These are phyloP conservation scores for Trichoderma brevicompactum DNA, from an alignment of 2,329 filamentous ascomycete species.

Conservation along the genomic window DNA sequence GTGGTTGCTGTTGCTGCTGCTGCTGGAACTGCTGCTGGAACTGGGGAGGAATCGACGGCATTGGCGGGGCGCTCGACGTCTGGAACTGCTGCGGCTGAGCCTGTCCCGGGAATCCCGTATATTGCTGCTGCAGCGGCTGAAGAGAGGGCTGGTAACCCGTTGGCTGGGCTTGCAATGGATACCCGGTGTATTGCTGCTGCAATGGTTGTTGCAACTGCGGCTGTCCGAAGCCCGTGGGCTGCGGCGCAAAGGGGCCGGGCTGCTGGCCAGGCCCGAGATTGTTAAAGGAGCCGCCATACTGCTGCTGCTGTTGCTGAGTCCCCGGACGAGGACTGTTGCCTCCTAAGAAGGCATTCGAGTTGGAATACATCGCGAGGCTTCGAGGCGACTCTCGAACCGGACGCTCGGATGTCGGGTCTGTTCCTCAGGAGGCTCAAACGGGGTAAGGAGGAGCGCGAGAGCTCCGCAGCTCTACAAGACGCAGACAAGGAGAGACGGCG, in stretches of 20 bases:
- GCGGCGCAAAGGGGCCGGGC: conserved; percentile 59
- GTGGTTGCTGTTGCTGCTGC: conserved; percentile 53
- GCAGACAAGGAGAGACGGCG: conserved; percentile 9
- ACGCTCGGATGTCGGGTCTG: conserved; percentile 12
- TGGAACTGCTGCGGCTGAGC: conserved; percentile 63
- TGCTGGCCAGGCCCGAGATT: conserved; percentile 51
- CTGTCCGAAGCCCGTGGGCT: conserved; percentile 64
- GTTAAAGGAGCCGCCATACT: conserved; percentile 57
- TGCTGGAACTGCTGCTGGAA: conserved; percentile 64
- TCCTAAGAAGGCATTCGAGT: conserved; percentile 83
- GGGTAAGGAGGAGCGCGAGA: conserved; percentile 34
- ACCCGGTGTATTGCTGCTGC: conserved; percentile 66
- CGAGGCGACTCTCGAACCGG: not conserved
- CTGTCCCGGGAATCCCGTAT: conserved; percentile 64
- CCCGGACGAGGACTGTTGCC: conserved; percentile 75
- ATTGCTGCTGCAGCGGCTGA: conserved; percentile 67
- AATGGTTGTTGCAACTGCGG: conserved; percentile 48
- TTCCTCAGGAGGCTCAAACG: conserved; percentile 21
- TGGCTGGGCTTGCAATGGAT: conserved; percentile 53
- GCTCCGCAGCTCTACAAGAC: conserved; percentile 33
- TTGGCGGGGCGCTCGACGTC: conserved; percentile 59
- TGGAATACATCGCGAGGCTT: conserved; percentile 75
- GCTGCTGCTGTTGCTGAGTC: conserved; percentile 50
- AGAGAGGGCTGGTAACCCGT: conserved; percentile 59
- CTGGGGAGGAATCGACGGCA: conserved; percentile 64